Conservation (phyloP, 139 green algal genomes). For the Limnomonas spitsbergensis region DNA sequence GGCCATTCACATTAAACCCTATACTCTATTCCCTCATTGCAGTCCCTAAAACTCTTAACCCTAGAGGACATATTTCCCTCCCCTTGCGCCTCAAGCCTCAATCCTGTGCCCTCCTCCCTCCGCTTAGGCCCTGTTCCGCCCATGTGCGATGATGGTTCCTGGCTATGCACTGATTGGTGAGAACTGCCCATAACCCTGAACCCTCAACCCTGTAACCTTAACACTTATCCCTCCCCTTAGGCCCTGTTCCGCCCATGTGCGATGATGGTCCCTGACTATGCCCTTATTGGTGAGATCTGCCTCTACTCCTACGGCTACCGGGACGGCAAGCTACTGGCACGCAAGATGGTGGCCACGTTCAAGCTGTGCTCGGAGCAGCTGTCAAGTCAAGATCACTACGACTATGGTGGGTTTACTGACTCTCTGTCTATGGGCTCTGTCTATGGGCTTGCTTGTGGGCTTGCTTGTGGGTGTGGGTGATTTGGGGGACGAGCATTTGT, state of each 20-base stretch:
- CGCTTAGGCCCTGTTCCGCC: constrained; percentile 54
- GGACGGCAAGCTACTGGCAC: constrained; percentile 58
- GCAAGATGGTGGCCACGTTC: constrained; percentile 82
- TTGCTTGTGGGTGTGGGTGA: too few species aligned
- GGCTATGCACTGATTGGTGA: constrained; percentile 75
- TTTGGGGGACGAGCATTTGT: too few species aligned
- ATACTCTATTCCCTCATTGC: too few species aligned
- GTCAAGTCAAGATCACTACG: constrained; percentile 76
- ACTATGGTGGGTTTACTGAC: constrained; percentile 51
- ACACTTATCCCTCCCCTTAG: too few species aligned
- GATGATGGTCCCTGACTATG: constrained; percentile 81
- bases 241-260: constrained; percentile 69
- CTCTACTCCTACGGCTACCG: constrained; percentile 64
- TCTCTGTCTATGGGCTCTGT: too few species aligned
- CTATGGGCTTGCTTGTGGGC: too few species aligned
- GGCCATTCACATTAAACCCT: too few species aligned
- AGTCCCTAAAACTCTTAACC: too few species aligned
- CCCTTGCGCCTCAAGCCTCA: too few species aligned
- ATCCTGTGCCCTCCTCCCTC: neutral
- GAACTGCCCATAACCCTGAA: constrained; percentile 75
- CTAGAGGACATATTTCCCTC: too few species aligned
- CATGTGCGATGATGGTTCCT: constrained; percentile 75
- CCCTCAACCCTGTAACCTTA: too few species aligned
- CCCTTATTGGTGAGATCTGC: constrained; percentile 73
- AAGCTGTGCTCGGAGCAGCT: constrained; percentile 82